A percentile compares a stretch with the other conserved stretches of the same genome.
Conservation (phyloP, 2,329 filamentous ascomycete species). For the Biscogniauxia mediterranea region DNA sequence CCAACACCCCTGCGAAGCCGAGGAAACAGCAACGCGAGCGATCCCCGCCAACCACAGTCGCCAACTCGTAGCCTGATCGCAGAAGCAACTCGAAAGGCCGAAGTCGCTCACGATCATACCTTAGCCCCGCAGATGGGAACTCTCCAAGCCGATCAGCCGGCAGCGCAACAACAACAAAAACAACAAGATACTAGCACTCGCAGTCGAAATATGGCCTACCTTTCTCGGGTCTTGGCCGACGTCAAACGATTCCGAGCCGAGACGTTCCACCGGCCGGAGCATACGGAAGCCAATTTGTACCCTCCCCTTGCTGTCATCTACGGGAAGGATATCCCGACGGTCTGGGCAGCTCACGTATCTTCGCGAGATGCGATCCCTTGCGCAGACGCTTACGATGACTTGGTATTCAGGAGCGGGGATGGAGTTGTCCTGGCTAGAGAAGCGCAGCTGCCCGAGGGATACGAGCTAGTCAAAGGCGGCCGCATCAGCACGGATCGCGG, state of each 20-base stretch:
- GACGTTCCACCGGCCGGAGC: slow-evolving; percentile 58
- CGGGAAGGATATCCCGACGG: slow-evolving; percentile 81
- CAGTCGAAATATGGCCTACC: slow-evolving; percentile 58
- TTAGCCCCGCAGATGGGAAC: slow-evolving; percentile 48
- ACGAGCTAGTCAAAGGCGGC: slow-evolving; percentile 69
- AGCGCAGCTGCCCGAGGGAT: slow-evolving; percentile 81
- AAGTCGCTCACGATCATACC: slow-evolving; percentile 35
- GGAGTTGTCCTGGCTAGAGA: slow-evolving; percentile 84
- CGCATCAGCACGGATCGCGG: slow-evolving; percentile 78
- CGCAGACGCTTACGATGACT: slow-evolving; percentile 78
- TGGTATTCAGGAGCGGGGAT: slow-evolving; percentile 84
- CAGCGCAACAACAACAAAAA: slow-evolving; percentile 27
- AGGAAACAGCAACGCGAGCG: slow-evolving; percentile 39
- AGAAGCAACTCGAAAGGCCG: slow-evolving; percentile 30
- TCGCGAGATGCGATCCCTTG: slow-evolving; percentile 71
- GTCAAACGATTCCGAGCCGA: slow-evolving; percentile 75
- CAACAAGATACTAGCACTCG: slow-evolving; percentile 48
- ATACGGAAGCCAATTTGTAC: slow-evolving; percentile 68
- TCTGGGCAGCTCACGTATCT: slow-evolving; percentile 75
- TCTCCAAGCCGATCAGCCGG: slow-evolving; percentile 28
- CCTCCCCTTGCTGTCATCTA: slow-evolving; percentile 83
- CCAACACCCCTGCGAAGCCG: slow-evolving; percentile 45
- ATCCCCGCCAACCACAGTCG: slow-evolving; percentile 19
- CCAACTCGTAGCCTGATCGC: slow-evolving; percentile 21
- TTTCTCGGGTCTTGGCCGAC: slow-evolving; percentile 69